phyloP scores from a whole-genome alignment of 2,329 filamentous ascomycete genomes.

The Sphaerulina musiva region DNA sequence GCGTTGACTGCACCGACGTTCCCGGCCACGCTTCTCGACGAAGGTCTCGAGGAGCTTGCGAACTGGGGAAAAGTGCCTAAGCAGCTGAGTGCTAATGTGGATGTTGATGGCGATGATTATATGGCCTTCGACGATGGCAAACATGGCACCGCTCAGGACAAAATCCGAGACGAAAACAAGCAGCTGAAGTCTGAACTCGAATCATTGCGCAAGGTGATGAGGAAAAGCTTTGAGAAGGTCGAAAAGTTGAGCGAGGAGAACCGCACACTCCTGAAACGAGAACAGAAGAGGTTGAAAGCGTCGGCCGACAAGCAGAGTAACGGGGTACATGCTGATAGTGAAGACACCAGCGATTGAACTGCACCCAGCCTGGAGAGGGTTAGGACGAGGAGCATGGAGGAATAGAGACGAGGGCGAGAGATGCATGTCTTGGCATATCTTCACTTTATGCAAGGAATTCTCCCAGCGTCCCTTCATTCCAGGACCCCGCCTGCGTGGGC shows the following conservation, averaged over 20 bases:
- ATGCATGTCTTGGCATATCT: constrained; percentile 14
- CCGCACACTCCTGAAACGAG: constrained; percentile 32
- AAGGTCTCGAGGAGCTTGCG: constrained; percentile 32
- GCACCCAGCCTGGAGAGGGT: background rate
- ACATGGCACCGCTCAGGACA: constrained; percentile 1
- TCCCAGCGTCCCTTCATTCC: constrained; percentile 23
- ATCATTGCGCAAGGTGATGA: constrained; percentile 41
- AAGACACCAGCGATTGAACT: constrained; percentile 14
- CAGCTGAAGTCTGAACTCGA: constrained; percentile 36
- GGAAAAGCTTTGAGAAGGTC: constrained; percentile 41
- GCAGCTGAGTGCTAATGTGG: constrained; percentile 4
- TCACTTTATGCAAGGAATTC: constrained; percentile 13
- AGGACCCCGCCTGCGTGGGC: constrained; percentile 14
- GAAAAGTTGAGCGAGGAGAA: constrained; percentile 40
- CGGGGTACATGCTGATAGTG: constrained; percentile 6
- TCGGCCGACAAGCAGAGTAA: constrained; percentile 7
- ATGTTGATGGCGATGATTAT: constrained; percentile 32
- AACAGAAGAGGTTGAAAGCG: constrained; percentile 22
- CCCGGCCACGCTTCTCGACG: constrained; percentile 33
- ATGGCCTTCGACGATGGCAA: constrained; percentile 32
- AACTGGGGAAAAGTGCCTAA: constrained; percentile 32
- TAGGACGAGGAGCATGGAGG: no score
- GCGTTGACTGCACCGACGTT: constrained; percentile 42
- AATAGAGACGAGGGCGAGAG: background rate
- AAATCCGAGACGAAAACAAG: constrained; percentile 27